phyloP scores from a whole-genome alignment of 768 basidiomycete genomes.

The Mycena olivaceomarginata region DNA sequence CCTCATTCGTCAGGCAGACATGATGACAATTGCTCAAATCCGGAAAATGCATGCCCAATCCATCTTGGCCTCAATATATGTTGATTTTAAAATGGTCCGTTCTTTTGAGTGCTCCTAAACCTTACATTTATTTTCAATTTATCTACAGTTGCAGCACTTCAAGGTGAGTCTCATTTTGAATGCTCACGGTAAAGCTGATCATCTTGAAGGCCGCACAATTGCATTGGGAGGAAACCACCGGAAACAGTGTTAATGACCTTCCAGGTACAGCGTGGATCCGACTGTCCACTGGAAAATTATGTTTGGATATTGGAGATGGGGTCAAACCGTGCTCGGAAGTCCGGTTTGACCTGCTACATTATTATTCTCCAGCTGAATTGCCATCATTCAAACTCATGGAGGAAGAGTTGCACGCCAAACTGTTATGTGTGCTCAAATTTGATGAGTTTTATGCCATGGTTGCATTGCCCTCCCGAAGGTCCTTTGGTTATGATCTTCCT shows the following conservation, averaged over 20 bases:
- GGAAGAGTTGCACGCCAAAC: too few relatives aligned
- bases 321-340: background rate
- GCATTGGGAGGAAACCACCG: too few relatives aligned
- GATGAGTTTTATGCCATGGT: background rate
- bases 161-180: background rate
- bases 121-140: too few relatives aligned
- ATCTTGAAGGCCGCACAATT: background rate
- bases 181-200: background rate
- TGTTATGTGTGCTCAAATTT: too few relatives aligned
- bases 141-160: background rate
- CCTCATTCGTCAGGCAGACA: too few relatives aligned
- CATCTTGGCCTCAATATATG: background rate
- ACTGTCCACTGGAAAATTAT: slow-evolving; percentile 5
- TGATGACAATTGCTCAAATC: background rate
- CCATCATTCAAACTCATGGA: background rate
- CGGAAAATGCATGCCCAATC: background rate
- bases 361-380: background rate
- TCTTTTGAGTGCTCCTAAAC: too few relatives aligned
- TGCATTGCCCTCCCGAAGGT: background rate
- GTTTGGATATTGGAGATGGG: background rate
- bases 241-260: too few relatives aligned
- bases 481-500: background rate
- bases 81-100: too few relatives aligned
- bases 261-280: background rate
- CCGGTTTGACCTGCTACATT: too few relatives aligned